A percentile compares a stretch with the other conserved stretches of the same genome.
These are phyloP conservation scores for Aspergillus sparsus DNA, from an alignment of 495 filamentous ascomycete genomes.

Conservation along the genomic window DNA sequence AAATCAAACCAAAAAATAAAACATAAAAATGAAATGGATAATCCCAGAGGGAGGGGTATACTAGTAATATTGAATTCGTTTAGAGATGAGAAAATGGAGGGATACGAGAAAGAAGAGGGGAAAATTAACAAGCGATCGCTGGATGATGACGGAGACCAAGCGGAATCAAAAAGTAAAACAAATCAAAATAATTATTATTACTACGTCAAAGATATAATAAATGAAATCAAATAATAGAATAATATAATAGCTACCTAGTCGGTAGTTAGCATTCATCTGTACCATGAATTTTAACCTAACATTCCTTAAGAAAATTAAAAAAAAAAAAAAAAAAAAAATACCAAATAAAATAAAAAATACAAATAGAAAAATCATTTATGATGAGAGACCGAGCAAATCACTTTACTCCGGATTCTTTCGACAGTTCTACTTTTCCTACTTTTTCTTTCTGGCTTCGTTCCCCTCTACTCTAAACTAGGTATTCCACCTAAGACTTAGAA, in stretches of 20 bases:
- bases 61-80: constrained; percentile 8
- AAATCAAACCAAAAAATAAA: constrained; percentile 9
- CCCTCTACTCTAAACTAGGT: background rate
- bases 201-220: constrained; percentile 1
- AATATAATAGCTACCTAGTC: background rate
- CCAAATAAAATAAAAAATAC: too few species aligned
- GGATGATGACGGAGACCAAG: constrained; percentile 3
- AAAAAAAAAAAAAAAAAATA: background rate
- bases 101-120: constrained; percentile 8
- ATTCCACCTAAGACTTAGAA: background rate
- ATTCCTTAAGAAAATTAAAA: background rate
- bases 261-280: too few species aligned
- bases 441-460: background rate
- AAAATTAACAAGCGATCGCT: background rate
- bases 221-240: constrained; percentile 12
- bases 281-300: background rate
- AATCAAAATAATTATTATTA: constrained; percentile 3
- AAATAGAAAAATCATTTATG: too few species aligned
- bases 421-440: background rate
- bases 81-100: constrained; percentile 8
- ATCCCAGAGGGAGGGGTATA: constrained; percentile 16
- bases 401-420: background rate
- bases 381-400: too few species aligned
- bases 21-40: background rate
- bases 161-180: constrained; percentile 8